These are phyloP conservation scores for Aureobasidium sp. DNA, from an alignment of 2,329 filamentous ascomycete genomes.

Conservation along the genomic window DNA sequence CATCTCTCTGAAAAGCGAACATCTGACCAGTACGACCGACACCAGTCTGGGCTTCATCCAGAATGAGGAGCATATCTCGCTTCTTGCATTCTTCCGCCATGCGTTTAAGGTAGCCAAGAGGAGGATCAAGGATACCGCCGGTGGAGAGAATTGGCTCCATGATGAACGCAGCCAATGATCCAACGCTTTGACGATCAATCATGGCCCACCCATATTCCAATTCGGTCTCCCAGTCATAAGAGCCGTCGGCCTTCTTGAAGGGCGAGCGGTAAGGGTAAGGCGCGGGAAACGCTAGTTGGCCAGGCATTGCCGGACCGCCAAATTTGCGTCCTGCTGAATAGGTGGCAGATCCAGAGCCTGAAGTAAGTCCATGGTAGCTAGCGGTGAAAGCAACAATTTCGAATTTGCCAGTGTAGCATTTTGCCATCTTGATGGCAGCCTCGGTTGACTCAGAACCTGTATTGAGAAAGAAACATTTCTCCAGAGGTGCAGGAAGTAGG, in stretches of 20 bases:
- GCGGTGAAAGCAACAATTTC: constrained; percentile 55
- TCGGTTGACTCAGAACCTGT: constrained; percentile 52
- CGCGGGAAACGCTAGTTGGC: constrained; percentile 51
- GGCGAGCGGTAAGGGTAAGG: constrained; percentile 57
- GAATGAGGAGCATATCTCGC: constrained; percentile 51
- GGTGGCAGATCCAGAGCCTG: constrained; percentile 45
- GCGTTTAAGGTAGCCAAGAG: constrained; percentile 51
- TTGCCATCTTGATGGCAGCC: constrained; percentile 59
- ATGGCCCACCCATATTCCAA: constrained; percentile 56
- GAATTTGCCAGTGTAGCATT: constrained; percentile 57
- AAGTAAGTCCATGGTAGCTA: constrained; percentile 57
- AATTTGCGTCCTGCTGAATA: constrained; percentile 49
- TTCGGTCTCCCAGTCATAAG: constrained; percentile 60
- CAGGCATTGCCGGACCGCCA: constrained; percentile 45
- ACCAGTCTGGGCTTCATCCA: constrained; percentile 56
- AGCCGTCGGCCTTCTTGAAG: constrained; percentile 53
- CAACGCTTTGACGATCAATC: constrained; percentile 53
- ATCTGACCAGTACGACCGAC: constrained; percentile 51
- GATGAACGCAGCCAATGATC: constrained; percentile 57
- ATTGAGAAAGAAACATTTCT: constrained; percentile 52
- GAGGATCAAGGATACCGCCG: constrained; percentile 55
- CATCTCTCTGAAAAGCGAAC: constrained; percentile 47
- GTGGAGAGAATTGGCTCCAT: constrained; percentile 55
- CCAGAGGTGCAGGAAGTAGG: constrained; percentile 44
- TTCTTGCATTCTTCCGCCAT: constrained; percentile 49